Percentiles rank a stretch among this genome's conserved stretches.
Conservation (phyloP, 2,329 filamentous ascomycete species). For the Allantophomopsis cytisporea region DNA sequence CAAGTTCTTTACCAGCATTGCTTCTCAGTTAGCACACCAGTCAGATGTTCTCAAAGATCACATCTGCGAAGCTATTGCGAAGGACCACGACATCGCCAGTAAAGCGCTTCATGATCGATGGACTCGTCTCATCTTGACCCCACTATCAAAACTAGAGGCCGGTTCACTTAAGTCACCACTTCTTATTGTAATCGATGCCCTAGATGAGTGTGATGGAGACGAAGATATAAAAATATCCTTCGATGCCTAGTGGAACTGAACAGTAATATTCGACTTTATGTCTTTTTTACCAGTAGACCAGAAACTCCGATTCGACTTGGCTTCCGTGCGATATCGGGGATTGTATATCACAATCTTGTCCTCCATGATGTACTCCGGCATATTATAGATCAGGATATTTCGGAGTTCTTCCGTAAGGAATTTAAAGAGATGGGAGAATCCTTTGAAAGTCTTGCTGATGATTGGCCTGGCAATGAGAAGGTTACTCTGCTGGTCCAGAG, state of each 20-base stretch:
- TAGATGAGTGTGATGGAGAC: constrained; percentile 16
- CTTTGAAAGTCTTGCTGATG: constrained; percentile 1
- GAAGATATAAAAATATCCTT: constrained; percentile 9
- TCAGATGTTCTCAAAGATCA: constrained; percentile 1
- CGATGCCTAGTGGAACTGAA: constrained; percentile 8
- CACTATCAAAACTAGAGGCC: constrained; percentile 17
- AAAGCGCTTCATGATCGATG: constrained; percentile 25
- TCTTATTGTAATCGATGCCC: constrained; percentile 15
- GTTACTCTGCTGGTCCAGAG: constrained; percentile 7
- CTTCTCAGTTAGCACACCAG: constrained; percentile 10
- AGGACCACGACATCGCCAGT: constrained; percentile 4
- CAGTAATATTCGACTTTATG: constrained; percentile 7
- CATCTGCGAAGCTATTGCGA: constrained; percentile 6
- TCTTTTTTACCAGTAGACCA: constrained; percentile 17
- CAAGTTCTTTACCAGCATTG: constrained; percentile 19
- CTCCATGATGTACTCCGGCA: constrained; percentile 9
- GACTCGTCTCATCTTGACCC: constrained; percentile 25
- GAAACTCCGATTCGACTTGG: constrained; percentile 11
- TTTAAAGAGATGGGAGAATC: background rate
- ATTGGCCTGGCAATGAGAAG: constrained; percentile 7
- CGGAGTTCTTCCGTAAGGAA: constrained; percentile 7
- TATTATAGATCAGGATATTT: constrained; percentile 16
- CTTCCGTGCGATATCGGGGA: constrained; percentile 6
- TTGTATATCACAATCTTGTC: constrained; percentile 9
- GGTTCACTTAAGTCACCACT: background rate